Evolutionary conservation across 2,329 filamentous ascomycete species (phyloP).

Genomic region (Epichloe uncinata): DNA sequence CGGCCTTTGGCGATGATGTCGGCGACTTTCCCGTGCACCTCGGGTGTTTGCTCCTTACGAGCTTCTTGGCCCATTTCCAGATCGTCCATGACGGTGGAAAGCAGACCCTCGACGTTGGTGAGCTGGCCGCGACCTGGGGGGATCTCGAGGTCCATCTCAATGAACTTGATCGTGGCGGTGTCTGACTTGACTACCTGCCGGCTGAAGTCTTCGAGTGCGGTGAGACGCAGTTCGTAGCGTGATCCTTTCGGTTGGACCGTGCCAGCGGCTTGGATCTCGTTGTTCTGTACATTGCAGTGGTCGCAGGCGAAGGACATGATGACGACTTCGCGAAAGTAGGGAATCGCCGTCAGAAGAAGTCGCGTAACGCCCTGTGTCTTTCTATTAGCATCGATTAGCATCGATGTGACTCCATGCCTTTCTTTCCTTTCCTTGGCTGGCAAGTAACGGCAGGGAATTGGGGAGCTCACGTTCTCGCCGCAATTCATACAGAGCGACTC

Average conservation of each 20-base stretch:
- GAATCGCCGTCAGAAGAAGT: constrained; percentile 81
- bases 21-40: constrained; percentile 65
- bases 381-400: neutral
- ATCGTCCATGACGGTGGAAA: constrained; percentile 66
- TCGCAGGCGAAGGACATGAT: constrained; percentile 94
- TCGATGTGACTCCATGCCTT: neutral
- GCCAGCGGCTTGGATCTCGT: constrained; percentile 85
- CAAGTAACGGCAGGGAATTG: too few relatives aligned
- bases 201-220: constrained; percentile 58
- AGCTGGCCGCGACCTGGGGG: constrained; percentile 88
- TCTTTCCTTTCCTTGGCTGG: neutral
- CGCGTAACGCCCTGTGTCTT: constrained; percentile 61
- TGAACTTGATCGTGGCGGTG: constrained; percentile 69
- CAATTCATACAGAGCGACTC: constrained; percentile 84
- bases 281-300: constrained; percentile 80
- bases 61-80: constrained; percentile 71
- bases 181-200: constrained; percentile 91
- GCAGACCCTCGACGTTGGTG: constrained; percentile 82
- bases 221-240: constrained; percentile 72
- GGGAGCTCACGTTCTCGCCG: constrained; percentile 52
- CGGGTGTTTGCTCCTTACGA: constrained; percentile 64
- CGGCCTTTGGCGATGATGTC: constrained; percentile 61
- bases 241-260: constrained; percentile 81
- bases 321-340: constrained; percentile 94
- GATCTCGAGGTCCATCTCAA: constrained; percentile 87